Evolutionary conservation across 2,329 filamentous ascomycete genomes (phyloP).

Genomic region (Fusarium virguliforme): DNA sequence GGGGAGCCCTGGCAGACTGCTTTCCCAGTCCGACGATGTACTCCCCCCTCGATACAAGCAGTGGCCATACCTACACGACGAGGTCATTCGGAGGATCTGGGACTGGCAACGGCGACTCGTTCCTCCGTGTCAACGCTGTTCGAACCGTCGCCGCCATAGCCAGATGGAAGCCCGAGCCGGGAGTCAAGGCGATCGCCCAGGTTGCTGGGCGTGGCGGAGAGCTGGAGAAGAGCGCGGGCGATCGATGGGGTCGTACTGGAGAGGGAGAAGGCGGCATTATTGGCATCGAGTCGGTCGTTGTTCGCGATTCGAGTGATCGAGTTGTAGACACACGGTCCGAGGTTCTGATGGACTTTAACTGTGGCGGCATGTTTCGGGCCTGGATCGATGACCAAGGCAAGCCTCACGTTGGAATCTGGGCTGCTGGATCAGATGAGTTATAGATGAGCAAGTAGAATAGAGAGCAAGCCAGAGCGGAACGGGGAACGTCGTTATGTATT

Average conservation of each 20-base stretch:
- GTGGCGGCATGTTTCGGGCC: conserved; percentile 88
- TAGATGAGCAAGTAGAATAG: conserved; percentile 21
- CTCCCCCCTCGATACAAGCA: conserved; percentile 49
- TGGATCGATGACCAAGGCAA: conserved; percentile 77
- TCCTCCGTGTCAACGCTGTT: conserved; percentile 80
- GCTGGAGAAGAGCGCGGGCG: conserved; percentile 80
- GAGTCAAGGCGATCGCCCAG: conserved; percentile 72
- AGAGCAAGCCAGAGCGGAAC: conserved; percentile 27
- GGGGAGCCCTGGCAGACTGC: conserved; percentile 71
- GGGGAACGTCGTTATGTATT: conserved; percentile 49
- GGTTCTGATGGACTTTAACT: conserved; percentile 86
- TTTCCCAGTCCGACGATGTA: conserved; percentile 67
- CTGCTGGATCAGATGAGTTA: conserved; percentile 46
- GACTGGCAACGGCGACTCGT: conserved; percentile 92
- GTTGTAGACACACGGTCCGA: conserved; percentile 62
- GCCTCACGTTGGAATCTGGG: conserved; percentile 66
- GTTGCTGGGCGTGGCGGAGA: conserved; percentile 82
- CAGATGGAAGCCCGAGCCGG: conserved; percentile 70
- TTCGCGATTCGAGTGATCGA: conserved; percentile 61
- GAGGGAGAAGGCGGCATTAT: conserved; percentile 92
- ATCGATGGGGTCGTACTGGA: conserved; percentile 80
- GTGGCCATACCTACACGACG: conserved; percentile 38
- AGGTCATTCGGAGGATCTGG: conserved; percentile 77
- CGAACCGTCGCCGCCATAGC: conserved; percentile 82
- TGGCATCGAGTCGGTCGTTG: conserved; percentile 76